Conservation (phyloP, 495 filamentous ascomycete genomes). For the Aspergillus taichungensis region DNA sequence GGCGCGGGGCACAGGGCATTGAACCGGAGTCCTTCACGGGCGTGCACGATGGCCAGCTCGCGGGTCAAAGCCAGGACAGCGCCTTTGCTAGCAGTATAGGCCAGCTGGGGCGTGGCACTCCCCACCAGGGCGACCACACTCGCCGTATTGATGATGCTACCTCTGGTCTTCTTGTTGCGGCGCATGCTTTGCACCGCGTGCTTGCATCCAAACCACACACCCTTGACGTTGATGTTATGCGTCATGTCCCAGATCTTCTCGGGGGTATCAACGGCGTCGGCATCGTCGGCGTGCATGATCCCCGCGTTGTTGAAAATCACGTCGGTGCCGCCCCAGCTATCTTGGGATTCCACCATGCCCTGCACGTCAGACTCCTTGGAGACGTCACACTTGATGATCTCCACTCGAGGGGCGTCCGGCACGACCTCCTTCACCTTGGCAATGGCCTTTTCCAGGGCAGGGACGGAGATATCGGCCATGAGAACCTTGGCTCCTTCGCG, state of each 20-base stretch:
- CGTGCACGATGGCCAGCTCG: slow-evolving; percentile 82
- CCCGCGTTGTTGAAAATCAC: slow-evolving; percentile 98
- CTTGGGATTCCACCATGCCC: slow-evolving; percentile 59
- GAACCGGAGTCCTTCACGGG: slow-evolving; percentile 77
- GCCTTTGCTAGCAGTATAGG: slow-evolving; percentile 92
- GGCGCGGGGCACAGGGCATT: slow-evolving; percentile 90
- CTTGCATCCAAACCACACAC: slow-evolving; percentile 95
- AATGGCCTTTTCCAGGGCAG: slow-evolving; percentile 61
- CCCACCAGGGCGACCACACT: slow-evolving; percentile 89
- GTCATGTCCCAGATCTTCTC: slow-evolving; percentile 95
- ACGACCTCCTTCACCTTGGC: slow-evolving; percentile 64
- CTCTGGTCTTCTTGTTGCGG: slow-evolving; percentile 64
- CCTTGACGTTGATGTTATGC: slow-evolving; percentile 94
- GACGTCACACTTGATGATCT: slow-evolving; percentile 54
- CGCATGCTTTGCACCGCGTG: slow-evolving; percentile 79
- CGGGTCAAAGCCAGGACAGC: slow-evolving; percentile 82
- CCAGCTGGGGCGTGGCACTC: slow-evolving; percentile 86
- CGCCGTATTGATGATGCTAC: slow-evolving; percentile 89
- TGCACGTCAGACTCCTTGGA: slow-evolving; percentile 67
- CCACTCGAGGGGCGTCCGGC: slow-evolving; percentile 40
- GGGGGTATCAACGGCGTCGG: slow-evolving; percentile 73
- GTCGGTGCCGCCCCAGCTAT: slow-evolving; percentile 82
- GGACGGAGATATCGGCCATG: slow-evolving; percentile 72
- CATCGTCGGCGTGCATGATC: slow-evolving; percentile 93
- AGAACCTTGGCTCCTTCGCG: slow-evolving; percentile 84